Conservation (phyloP, 306 rosid genomes). For the Rubus idaeus region DNA sequence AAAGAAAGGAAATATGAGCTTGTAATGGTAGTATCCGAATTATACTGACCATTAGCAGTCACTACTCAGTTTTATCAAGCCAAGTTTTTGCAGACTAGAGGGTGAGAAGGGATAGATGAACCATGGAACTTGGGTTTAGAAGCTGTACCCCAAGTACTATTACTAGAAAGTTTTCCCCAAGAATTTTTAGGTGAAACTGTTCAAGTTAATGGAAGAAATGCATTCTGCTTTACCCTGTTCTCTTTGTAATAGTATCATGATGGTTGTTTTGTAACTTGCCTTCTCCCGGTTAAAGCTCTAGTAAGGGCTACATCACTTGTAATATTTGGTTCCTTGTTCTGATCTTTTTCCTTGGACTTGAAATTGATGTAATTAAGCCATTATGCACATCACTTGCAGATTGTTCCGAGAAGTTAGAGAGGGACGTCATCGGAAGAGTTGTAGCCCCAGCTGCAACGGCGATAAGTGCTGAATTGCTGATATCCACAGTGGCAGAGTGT, state of each 20-base stretch:
- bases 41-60: neutral
- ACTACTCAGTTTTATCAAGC: neutral
- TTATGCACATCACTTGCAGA: constrained; percentile 27
- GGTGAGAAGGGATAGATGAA: neutral
- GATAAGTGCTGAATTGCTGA: constrained; percentile 4
- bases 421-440: constrained; percentile 13
- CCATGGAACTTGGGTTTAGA: neutral
- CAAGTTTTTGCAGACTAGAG: neutral
- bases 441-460: neutral
- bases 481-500: neutral
- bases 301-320: neutral
- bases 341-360: constrained; percentile 7
- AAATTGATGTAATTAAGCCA: neutral
- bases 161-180: neutral
- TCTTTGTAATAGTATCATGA: neutral
- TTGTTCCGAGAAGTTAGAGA: neutral
- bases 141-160: neutral
- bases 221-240: neutral
- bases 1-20: neutral
- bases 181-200: neutral
- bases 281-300: neutral
- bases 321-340: constrained; percentile 13
- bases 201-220: neutral
- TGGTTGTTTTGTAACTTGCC: neutral
- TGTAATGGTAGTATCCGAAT: neutral